Evolutionary conservation across 257 asterid genomes (phyloP), one percentile per base, ranked within the genome.

Genomic region (Rhazya stricta): DNA sequence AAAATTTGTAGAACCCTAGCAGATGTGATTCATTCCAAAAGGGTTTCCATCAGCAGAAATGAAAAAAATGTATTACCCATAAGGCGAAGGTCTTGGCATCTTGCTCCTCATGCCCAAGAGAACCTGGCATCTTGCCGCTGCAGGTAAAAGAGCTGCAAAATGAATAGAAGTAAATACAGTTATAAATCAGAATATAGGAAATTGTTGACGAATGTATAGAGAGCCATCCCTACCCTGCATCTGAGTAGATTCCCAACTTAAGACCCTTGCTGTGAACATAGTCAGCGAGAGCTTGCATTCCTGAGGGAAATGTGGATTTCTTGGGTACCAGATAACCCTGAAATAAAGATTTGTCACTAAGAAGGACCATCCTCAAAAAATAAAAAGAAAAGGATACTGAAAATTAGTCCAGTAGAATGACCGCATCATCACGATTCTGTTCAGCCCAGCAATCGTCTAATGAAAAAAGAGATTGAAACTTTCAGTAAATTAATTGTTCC

Each of bases 391-490:
- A 60, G 54, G 63, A 46, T 18, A 46, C 19, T 30, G 15, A 42
- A 46, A 67, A 9, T 30, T 46, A 10, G 36, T 56, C 25, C 75
- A 66, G 29, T 18, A 61, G 72, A 68, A 39, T 34, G 62, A 89
- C 98, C 96, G 89, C 56, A 25, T 76, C 86, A 46, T 90, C 90
- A 1, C 98, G 90, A 57, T 75, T 37, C 53, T 73, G 32, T 79
- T 94, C 96, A 53, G 92, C 96, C 97, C 96, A 94, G 84, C 98
- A 91, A 79, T 91, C 98, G 85, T 94, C 97, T 94, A 80, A 42
- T 54, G 41, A 71, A 67, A 72, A 42, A 79, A 67, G 7, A 63
- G 29, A 58, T 57, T 13, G 39, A 18, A 72, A 75, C 74, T 71
- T 51, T 72, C 6, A 51, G 36, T 19, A 29, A 81, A 77, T 71